These are phyloP conservation scores for Dactylonectria macrodidyma DNA, from an alignment of 2,329 filamentous ascomycete genomes.

Conservation along the genomic window DNA sequence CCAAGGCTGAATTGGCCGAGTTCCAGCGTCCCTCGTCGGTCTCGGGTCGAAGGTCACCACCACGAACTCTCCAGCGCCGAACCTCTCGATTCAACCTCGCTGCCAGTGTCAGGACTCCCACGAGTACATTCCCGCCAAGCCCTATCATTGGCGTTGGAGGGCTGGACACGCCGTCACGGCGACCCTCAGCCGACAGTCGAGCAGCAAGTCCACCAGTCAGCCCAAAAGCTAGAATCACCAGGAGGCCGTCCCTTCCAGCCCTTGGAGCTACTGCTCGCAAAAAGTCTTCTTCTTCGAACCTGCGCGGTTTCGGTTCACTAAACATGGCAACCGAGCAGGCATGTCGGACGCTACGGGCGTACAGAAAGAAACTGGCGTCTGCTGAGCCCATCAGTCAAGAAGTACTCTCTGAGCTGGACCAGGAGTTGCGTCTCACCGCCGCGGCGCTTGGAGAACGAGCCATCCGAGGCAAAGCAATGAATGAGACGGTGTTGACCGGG, in stretches of 20 bases:
- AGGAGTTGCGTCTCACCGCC: slow-evolving; percentile 74
- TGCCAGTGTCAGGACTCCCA: slow-evolving; percentile 56
- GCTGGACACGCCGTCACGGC: slow-evolving; percentile 63
- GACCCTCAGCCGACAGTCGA: slow-evolving; percentile 60
- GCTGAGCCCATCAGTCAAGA: slow-evolving; percentile 71
- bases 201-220: slow-evolving; percentile 66
- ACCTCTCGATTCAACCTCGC: slow-evolving; percentile 67
- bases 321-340: slow-evolving; percentile 76
- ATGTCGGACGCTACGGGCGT: slow-evolving; percentile 73
- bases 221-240: slow-evolving; percentile 62
- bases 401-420: slow-evolving; percentile 73
- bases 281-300: slow-evolving; percentile 62
- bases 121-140: slow-evolving; percentile 56
- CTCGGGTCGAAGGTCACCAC: slow-evolving; percentile 68
- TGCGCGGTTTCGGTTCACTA: slow-evolving; percentile 68
- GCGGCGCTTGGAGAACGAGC: slow-evolving; percentile 72
- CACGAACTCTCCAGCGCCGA: slow-evolving; percentile 67
- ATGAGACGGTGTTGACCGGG: slow-evolving; percentile 72
- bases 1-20: slow-evolving; percentile 87
- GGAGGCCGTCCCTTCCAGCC: slow-evolving; percentile 69
- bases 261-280: slow-evolving; percentile 63
- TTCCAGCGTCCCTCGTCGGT: slow-evolving; percentile 72
- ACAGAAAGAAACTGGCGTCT: slow-evolving; percentile 74
- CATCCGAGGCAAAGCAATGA: slow-evolving; percentile 68
- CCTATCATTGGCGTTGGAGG: slow-evolving; percentile 57